Evolutionary conservation across 176 grass and related monocot species (phyloP).

Genomic region (Aegilops speltoides): DNA sequence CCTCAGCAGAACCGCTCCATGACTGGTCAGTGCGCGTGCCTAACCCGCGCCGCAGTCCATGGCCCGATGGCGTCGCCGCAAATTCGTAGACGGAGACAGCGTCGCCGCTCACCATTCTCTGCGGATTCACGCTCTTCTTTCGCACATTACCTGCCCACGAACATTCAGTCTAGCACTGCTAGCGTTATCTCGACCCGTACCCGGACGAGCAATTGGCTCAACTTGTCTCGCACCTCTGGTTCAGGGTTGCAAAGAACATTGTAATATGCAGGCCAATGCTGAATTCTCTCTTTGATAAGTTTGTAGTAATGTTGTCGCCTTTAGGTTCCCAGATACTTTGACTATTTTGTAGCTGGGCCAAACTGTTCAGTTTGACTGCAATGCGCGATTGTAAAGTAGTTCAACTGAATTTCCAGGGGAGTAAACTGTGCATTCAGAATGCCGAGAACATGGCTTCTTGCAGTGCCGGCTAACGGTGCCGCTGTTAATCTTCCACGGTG

Average conservation of each 20-base stretch:
- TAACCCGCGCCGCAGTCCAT: too few relatives aligned
- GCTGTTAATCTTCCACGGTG: neutral
- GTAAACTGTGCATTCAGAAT: neutral
- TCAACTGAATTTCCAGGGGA: neutral
- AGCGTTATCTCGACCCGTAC: neutral
- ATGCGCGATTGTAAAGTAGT: neutral
- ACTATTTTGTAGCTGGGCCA: too few relatives aligned
- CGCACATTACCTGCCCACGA: too few relatives aligned
- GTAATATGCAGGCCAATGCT: too few relatives aligned
- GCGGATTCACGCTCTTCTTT: too few relatives aligned
- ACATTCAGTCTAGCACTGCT: neutral
- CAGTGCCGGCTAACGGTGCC: neutral
- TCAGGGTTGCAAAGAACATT: neutral
- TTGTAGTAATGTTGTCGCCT: too few relatives aligned
- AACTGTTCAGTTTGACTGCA: neutral
- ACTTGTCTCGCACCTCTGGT: neutral
- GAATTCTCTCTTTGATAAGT: too few relatives aligned
- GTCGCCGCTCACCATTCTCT: too few relatives aligned
- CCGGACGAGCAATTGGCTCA: neutral
- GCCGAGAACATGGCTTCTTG: neutral
- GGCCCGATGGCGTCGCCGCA: neutral
- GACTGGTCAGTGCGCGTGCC: neutral
- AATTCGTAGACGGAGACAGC: neutral
- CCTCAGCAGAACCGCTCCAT: too few relatives aligned
- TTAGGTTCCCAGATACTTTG: too few relatives aligned